Evolutionary conservation across 345 rosid species (phyloP).

Genomic region (Passiflora organensis): DNA sequence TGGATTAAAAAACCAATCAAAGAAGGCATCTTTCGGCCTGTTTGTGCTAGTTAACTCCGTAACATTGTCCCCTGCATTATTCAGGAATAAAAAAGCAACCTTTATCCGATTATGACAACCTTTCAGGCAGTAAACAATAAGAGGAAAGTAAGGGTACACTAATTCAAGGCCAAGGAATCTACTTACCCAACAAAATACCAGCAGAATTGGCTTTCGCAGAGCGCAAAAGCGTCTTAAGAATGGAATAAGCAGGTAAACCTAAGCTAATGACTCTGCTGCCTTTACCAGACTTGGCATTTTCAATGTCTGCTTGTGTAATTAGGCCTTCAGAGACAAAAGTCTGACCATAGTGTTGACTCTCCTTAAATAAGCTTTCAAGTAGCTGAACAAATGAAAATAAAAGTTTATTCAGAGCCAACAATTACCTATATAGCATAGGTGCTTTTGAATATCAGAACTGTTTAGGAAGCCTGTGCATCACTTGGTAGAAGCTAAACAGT

Average conservation of each 20-base stretch:
- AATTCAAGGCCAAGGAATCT: conserved; percentile 1
- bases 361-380: conserved; percentile 53
- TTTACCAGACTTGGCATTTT: conserved; percentile 59
- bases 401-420: too few species aligned
- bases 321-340: conserved; percentile 60
- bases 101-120: neutral
- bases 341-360: conserved; percentile 57
- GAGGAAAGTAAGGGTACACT: neutral
- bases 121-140: neutral
- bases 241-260: conserved; percentile 89
- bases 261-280: conserved; percentile 62
- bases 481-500: neutral
- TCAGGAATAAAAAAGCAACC: conserved; percentile 7
- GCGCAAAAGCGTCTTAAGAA: conserved; percentile 56
- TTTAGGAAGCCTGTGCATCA: neutral
- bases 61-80: conserved; percentile 43
- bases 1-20: conserved; percentile 90
- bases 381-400: conserved; percentile 39
- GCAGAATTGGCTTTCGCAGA: conserved; percentile 55
- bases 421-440: too few species aligned
- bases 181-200: conserved; percentile 70
- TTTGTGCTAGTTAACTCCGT: conserved; percentile 64
- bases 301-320: conserved; percentile 69
- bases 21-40: conserved; percentile 78
- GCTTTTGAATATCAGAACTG: conserved; percentile 14